Evolutionary conservation across 208 protist species (phyloP).

Genomic region (Trypanosoma congolense): DNA sequence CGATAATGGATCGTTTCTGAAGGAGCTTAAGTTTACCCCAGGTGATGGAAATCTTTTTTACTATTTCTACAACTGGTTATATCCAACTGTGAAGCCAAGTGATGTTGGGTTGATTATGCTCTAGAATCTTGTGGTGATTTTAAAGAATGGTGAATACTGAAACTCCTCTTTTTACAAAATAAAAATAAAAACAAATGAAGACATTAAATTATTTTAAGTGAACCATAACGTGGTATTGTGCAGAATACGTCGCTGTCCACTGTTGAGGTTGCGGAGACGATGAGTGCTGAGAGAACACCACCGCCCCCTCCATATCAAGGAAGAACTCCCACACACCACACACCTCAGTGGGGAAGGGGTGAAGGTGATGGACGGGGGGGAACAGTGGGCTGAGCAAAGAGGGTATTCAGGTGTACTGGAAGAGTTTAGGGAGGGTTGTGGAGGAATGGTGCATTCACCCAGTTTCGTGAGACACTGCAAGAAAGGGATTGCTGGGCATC

Average conservation of each 20-base stretch:
- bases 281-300: too few species aligned
- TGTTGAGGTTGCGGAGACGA: too few species aligned
- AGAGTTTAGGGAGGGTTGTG: background rate
- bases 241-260: too few species aligned
- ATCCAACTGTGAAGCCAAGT: constrained; percentile 70
- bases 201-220: too few species aligned
- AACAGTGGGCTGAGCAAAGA: background rate
- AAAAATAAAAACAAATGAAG: background rate
- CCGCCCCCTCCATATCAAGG: too few species aligned
- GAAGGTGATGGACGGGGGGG: background rate
- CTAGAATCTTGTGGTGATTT: constrained; percentile 36
- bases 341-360: background rate
- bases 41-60: constrained; percentile 98
- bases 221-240: too few species aligned
- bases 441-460: background rate
- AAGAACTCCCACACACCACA: too few species aligned
- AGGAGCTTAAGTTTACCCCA: constrained; percentile 95
- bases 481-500: too few species aligned
- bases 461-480: too few species aligned
- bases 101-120: constrained; percentile 92
- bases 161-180: background rate
- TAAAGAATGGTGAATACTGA: too few species aligned
- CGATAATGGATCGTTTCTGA: constrained; percentile 86
- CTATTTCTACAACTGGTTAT: constrained; percentile 99
- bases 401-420: background rate